Evolutionary conservation across 2,329 filamentous ascomycete species (phyloP), one percentile per base, ranked within the genome.

Genomic region (Magnaporthales sp.): DNA sequence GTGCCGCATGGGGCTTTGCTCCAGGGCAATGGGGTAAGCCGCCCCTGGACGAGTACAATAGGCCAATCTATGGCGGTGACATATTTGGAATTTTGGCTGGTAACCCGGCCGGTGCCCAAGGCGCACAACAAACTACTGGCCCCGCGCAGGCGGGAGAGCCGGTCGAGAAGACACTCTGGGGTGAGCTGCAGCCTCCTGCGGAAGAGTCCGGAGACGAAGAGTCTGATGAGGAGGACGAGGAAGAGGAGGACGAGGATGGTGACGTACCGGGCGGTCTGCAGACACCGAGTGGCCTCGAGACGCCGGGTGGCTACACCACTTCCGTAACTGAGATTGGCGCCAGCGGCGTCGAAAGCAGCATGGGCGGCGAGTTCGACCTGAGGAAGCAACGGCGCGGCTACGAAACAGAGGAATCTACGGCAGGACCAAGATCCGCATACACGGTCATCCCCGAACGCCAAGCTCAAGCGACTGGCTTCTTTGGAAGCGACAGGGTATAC

Each of bases 1-100:
- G 94, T 63, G 93, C 91, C 27, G 87, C 89, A 67, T 99, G 95
- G 95, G 95, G 95, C 2, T 99, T 96, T 77, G 91, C 94, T 71
- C 93, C 94, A 8, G 95, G 95, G 68, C 93, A 94, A 68, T 99
- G 94, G 82, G 95, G 95, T 64, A 98, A 98, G 76, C 94, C 95
- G 0, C 95, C 95, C 0, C 89, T 96, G 0, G 94, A 98, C 74
- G 95, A 98, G 72, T 91, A 92, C 76, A 96, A 97, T 76, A 84
- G 92, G 64, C 93, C 95, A 0, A 81, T 97, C 3, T 98, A 93
- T 74, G 95, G 94, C 65, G 94, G 95, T 71, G 95, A 99, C 77
- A 91, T 98, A 26, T 97, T 97, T 74, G 95, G 95, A 68, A 87
- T 96, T 63, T 82, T 82, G 26, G 78, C 77, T 4, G 77, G 78